Evolutionary conservation across 352 stramenopile species (phyloP).

Genomic region (Thalassiosira pacifica): DNA sequence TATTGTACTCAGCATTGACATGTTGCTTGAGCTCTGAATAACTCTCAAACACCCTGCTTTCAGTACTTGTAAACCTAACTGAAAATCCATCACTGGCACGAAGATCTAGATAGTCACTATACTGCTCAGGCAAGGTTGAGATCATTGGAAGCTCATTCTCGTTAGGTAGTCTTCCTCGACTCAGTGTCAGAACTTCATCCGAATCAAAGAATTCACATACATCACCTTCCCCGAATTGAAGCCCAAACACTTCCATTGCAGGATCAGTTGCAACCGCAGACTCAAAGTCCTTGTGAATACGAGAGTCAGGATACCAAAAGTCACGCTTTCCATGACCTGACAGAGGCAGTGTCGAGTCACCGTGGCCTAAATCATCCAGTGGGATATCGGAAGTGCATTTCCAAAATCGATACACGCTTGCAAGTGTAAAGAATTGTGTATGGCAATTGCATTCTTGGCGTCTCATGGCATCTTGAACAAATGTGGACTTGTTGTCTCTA

Average conservation of each 20-base stretch:
- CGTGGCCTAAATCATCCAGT: constrained; percentile 83
- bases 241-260: constrained; percentile 75
- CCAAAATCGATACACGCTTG: constrained; percentile 93
- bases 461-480: constrained; percentile 89
- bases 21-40: constrained; percentile 88
- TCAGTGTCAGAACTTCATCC: constrained; percentile 49
- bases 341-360: constrained; percentile 52
- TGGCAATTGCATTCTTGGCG: constrained; percentile 93
- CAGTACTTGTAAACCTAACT: constrained; percentile 88
- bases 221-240: constrained; percentile 57
- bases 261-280: constrained; percentile 83
- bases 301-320: constrained; percentile 83
- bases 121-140: constrained; percentile 55
- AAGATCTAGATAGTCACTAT: constrained; percentile 60
- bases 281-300: constrained; percentile 66
- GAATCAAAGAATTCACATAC: constrained; percentile 63
- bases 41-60: constrained; percentile 83
- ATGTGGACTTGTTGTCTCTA: constrained; percentile 94
- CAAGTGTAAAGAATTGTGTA: constrained; percentile 89
- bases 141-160: constrained; percentile 43
- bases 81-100: constrained; percentile 64
- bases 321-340: constrained; percentile 73
- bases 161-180: constrained; percentile 54
- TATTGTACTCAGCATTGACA: constrained; percentile 73
- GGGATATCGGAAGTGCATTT: constrained; percentile 89